Evolutionary conservation across 2,329 filamentous ascomycete genomes (phyloP).

Genomic region (Tolypocladium cylindrosporum): DNA sequence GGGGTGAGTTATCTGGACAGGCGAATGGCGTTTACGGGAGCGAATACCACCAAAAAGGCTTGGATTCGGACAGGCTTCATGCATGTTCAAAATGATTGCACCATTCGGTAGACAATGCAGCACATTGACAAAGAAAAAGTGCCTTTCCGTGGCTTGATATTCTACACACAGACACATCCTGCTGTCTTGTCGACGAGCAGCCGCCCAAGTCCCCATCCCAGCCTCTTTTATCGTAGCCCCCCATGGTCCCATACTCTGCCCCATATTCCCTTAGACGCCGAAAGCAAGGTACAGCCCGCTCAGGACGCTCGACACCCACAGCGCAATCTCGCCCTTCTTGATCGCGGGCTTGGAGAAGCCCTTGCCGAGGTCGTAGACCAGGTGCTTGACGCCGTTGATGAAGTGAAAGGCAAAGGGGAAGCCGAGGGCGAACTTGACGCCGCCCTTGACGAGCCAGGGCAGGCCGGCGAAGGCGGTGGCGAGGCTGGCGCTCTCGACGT

Average conservation of each 20-base stretch:
- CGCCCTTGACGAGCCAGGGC: conserved; percentile 49
- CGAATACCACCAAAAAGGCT: background rate
- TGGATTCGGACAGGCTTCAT: background rate
- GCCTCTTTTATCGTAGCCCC: background rate
- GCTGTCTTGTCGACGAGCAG: background rate
- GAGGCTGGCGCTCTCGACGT: conserved; percentile 49
- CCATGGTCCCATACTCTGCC: background rate
- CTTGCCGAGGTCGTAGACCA: conserved; percentile 40
- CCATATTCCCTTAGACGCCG: conserved; percentile 26
- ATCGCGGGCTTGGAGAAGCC: conserved; percentile 41
- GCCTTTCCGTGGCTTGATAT: background rate
- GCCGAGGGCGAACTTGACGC: conserved; percentile 42
- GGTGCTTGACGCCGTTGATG: conserved; percentile 45
- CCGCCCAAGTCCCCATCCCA: background rate
- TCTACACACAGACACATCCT: background rate
- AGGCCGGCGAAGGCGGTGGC: conserved; percentile 50
- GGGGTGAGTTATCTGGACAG: background rate
- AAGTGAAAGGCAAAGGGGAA: conserved; percentile 53
- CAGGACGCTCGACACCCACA: conserved; percentile 37
- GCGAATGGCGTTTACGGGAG: conserved; percentile 16
- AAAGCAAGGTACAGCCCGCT: conserved; percentile 36
- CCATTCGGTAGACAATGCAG: background rate
- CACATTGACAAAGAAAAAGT: background rate
- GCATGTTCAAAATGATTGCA: background rate
- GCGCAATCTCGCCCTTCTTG: conserved; percentile 31